Evolutionary conservation across 2,329 filamentous ascomycete genomes (phyloP).

Genomic region (Penicillium janthinellum): DNA sequence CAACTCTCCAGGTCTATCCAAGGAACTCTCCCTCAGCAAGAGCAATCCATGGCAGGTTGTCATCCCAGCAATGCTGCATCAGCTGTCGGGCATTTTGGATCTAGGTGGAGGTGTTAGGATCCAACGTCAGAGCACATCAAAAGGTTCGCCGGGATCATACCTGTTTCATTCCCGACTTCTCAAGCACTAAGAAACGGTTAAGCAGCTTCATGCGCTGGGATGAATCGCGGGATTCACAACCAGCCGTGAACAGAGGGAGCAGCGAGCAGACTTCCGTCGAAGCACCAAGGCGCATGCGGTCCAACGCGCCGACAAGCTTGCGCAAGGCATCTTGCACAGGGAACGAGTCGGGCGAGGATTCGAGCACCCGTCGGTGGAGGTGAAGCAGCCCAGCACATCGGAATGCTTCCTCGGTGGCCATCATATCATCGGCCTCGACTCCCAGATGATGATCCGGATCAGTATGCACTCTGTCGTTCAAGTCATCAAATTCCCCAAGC

Average conservation of each 20-base stretch:
- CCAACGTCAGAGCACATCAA: not conserved
- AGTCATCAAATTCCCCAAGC: conserved; percentile 62
- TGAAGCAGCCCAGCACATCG: conserved; percentile 79
- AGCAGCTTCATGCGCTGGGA: conserved; percentile 63
- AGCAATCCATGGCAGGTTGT: conserved; percentile 41
- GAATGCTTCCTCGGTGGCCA: conserved; percentile 74
- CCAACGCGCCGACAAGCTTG: conserved; percentile 64
- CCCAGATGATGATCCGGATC: conserved; percentile 44
- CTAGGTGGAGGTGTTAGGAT: conserved; percentile 22
- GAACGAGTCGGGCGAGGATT: conserved; percentile 57
- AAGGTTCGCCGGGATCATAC: conserved; percentile 45
- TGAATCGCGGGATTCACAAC: conserved; percentile 67
- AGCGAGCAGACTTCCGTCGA: conserved; percentile 74
- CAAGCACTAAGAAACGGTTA: conserved; percentile 66
- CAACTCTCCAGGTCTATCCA: conserved; percentile 27
- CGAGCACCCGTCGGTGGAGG: conserved; percentile 71
- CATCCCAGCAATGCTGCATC: conserved; percentile 46
- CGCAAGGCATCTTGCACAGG: conserved; percentile 66
- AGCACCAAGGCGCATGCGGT: conserved; percentile 64
- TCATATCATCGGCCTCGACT: conserved; percentile 50
- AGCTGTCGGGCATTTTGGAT: conserved; percentile 44
- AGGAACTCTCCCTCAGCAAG: conserved; percentile 44
- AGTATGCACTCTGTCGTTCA: conserved; percentile 45
- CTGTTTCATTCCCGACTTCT: conserved; percentile 76
- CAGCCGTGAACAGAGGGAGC: conserved; percentile 82